These are phyloP conservation scores for Peronospora destructor DNA, from an alignment of 352 stramenopile genomes.

Conservation along the genomic window DNA sequence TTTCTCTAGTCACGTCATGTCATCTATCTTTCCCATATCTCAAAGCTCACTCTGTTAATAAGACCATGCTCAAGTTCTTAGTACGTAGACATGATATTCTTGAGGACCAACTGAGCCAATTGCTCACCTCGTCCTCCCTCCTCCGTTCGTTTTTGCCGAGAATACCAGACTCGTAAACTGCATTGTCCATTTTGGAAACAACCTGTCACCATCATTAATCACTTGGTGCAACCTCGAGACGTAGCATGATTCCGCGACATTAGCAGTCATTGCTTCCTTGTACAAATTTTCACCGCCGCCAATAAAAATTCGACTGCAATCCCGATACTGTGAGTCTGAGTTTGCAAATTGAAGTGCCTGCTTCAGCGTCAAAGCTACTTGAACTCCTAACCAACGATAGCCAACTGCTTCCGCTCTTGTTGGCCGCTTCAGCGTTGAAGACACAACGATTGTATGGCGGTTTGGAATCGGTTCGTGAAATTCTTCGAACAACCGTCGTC, in stretches of 20 bases:
- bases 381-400: conserved; percentile 18
- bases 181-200: conserved; percentile 49
- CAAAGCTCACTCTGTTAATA: conserved; percentile 31
- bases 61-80: background rate
- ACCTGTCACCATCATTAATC: conserved; percentile 43
- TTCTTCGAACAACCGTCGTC: conserved; percentile 51
- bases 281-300: conserved; percentile 57
- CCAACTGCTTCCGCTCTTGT: background rate
- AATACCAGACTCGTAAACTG: conserved; percentile 37
- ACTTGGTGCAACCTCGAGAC: conserved; percentile 50
- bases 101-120: background rate
- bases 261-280: conserved; percentile 39
- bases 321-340: conserved; percentile 27
- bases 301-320: conserved; percentile 48
- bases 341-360: conserved; percentile 39
- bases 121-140: conserved; percentile 19
- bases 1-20: background rate
- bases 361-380: conserved; percentile 32
- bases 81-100: background rate
- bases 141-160: conserved; percentile 21
- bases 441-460: conserved; percentile 57
- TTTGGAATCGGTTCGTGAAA: conserved; percentile 38
- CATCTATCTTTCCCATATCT: conserved; percentile 21
- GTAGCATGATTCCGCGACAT: conserved; percentile 49
- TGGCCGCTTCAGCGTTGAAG: conserved; percentile 12